Percentiles rank a stretch among this genome's conserved stretches.
phyloP scores from a whole-genome alignment of 306 rosid species.

The Cicer yamashitae region DNA sequence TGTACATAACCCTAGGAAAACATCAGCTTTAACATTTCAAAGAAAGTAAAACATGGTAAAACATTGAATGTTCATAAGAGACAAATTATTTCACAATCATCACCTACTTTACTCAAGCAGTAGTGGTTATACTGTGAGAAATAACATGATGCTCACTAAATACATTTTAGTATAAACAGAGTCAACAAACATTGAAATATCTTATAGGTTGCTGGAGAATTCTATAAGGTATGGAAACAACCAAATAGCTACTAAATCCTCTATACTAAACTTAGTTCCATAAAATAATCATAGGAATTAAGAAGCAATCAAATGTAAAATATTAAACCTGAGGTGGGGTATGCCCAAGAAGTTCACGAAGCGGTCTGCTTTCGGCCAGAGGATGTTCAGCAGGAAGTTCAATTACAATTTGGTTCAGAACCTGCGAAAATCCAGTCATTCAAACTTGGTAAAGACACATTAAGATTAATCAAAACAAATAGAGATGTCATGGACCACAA shows the following conservation, averaged over 20 bases:
- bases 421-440: slow-evolving; percentile 52
- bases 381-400: slow-evolving; percentile 99
- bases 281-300: slow-evolving; percentile 20
- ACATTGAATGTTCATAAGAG: slow-evolving; percentile 11
- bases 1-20: slow-evolving; percentile 22
- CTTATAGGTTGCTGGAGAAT: slow-evolving; percentile 25
- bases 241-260: slow-evolving; percentile 23
- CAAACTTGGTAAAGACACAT: slow-evolving; percentile 29
- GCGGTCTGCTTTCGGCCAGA: slow-evolving; percentile 93
- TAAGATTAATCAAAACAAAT: slow-evolving; percentile 35
- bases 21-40: slow-evolving; percentile 19
- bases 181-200: slow-evolving; percentile 33
- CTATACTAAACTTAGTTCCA: slow-evolving; percentile 28
- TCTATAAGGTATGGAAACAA: slow-evolving; percentile 6
- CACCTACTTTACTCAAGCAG: slow-evolving; percentile 8
- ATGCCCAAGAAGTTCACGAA: slow-evolving; percentile 98
- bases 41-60: slow-evolving; percentile 30
- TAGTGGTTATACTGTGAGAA: slow-evolving; percentile 27
- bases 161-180: slow-evolving; percentile 29
- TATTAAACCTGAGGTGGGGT: slow-evolving; percentile 89
- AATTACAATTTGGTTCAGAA: slow-evolving; percentile 90
- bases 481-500: neutral
- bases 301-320: slow-evolving; percentile 38
- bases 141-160: neutral
- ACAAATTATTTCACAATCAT: slow-evolving; percentile 3